phyloP scores from a whole-genome alignment of 164 flowering plant species.

The Chimonanthus salicifolius region DNA sequence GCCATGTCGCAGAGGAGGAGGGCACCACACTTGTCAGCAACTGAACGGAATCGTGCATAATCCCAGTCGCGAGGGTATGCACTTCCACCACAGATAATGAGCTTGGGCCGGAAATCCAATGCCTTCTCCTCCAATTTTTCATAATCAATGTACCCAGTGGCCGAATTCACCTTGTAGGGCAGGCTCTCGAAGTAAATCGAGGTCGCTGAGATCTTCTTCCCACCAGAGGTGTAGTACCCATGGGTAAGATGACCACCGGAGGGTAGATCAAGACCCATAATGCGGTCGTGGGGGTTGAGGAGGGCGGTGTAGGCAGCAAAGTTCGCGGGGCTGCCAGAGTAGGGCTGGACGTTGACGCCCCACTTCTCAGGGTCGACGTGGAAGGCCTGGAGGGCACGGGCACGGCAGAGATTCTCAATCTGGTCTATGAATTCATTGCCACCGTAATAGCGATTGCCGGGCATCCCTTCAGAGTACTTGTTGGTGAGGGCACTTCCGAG shows the following conservation, averaged over 20 bases:
- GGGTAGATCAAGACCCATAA: slow-evolving; percentile 95
- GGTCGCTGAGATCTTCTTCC: slow-evolving; percentile 96
- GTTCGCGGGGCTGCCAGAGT: slow-evolving; percentile 92
- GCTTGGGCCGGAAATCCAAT: slow-evolving; percentile 84
- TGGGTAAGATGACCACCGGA: slow-evolving; percentile 97
- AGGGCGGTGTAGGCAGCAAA: slow-evolving; percentile 98
- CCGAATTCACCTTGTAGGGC: slow-evolving; percentile 84
- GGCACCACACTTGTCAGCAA: slow-evolving; percentile 93
- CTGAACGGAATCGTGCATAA: slow-evolving; percentile 54
- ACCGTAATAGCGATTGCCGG: slow-evolving; percentile 96
- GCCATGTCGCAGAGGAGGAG: slow-evolving; percentile 97
- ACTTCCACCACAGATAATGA: slow-evolving; percentile 97
- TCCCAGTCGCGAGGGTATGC: slow-evolving; percentile 99
- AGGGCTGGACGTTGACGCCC: slow-evolving; percentile 99
- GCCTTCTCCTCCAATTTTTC: slow-evolving; percentile 98
- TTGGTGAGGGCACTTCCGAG: slow-evolving; percentile 89
- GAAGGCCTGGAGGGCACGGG: slow-evolving; percentile 74
- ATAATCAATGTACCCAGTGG: slow-evolving; percentile 84
- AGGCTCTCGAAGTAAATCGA: slow-evolving; percentile 97
- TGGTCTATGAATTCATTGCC: slow-evolving; percentile 96
- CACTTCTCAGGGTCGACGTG: slow-evolving; percentile 62
- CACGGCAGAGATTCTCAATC: slow-evolving; percentile 85
- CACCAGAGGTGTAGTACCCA: slow-evolving; percentile 90
- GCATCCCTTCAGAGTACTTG: slow-evolving; percentile 99
- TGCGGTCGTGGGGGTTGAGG: slow-evolving; percentile 85